phyloP scores from a whole-genome alignment of 2,329 filamentous ascomycete genomes.

The Tolypocladium tundrense region DNA sequence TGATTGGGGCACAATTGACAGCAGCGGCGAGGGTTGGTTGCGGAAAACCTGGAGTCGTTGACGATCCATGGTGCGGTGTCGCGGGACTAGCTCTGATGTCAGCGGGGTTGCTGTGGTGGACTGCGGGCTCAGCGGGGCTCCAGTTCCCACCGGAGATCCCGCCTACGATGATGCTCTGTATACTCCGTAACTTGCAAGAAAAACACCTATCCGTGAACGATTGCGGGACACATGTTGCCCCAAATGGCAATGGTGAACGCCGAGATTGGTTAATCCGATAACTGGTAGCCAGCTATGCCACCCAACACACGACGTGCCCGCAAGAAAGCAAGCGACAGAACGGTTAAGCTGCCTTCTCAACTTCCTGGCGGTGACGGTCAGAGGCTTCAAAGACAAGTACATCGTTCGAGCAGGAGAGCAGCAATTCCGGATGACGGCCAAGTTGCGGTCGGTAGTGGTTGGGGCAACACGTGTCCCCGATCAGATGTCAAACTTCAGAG shows the following conservation, averaged over 20 bases:
- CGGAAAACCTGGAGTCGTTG: neutral
- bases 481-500: neutral
- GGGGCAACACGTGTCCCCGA: neutral
- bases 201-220: no score
- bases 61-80: neutral
- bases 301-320: no score
- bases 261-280: no score
- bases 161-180: neutral
- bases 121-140: conserved; percentile 9
- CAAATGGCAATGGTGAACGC: neutral
- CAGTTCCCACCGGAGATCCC: neutral
- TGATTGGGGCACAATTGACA: conserved; percentile 28
- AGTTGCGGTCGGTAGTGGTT: no score
- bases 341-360: no score
- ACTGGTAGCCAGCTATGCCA: no score
- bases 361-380: no score
- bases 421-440: no score
- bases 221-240: neutral
- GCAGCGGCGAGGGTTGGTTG: neutral
- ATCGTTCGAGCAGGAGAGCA: no score
- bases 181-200: no score
- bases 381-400: no score
- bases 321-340: no score
- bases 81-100: conserved; percentile 4
- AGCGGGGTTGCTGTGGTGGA: conserved; percentile 3